phyloP scores from a whole-genome alignment of 805 yeast genomes.

The Vanderwaltozyma tropicalis region DNA sequence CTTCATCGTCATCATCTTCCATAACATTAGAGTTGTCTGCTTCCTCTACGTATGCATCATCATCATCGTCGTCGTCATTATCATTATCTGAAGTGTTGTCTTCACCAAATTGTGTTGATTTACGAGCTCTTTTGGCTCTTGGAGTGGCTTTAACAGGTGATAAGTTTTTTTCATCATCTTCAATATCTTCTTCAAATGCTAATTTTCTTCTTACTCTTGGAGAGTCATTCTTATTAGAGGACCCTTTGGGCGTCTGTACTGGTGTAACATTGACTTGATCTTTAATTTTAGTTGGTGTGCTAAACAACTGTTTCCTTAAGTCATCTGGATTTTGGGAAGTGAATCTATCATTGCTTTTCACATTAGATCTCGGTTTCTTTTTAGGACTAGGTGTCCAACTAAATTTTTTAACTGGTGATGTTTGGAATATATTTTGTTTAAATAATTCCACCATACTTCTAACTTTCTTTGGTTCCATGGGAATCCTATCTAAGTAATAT shows the following conservation, averaged over 20 bases:
- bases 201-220: constrained; percentile 22
- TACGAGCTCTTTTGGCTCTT: background rate
- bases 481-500: constrained; percentile 44
- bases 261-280: too few relatives aligned
- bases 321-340: constrained; percentile 22
- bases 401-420: constrained; percentile 23
- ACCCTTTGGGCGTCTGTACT: too few relatives aligned
- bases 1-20: background rate
- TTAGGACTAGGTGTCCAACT: constrained; percentile 26
- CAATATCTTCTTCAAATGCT: constrained; percentile 24
- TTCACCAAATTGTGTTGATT: background rate
- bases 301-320: constrained; percentile 21
- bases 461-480: constrained; percentile 40
- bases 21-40: background rate
- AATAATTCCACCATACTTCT: constrained; percentile 37
- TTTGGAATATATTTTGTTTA: constrained; percentile 30
- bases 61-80: background rate
- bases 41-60: background rate
- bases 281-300: constrained; percentile 16
- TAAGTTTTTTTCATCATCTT: constrained; percentile 7
- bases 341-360: constrained; percentile 18
- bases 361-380: constrained; percentile 7
- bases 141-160: constrained; percentile 2
- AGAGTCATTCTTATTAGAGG: constrained; percentile 1
- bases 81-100: background rate